Conservation (phyloP, 2,329 filamentous ascomycete genomes). For the Fusarium sp. region DNA sequence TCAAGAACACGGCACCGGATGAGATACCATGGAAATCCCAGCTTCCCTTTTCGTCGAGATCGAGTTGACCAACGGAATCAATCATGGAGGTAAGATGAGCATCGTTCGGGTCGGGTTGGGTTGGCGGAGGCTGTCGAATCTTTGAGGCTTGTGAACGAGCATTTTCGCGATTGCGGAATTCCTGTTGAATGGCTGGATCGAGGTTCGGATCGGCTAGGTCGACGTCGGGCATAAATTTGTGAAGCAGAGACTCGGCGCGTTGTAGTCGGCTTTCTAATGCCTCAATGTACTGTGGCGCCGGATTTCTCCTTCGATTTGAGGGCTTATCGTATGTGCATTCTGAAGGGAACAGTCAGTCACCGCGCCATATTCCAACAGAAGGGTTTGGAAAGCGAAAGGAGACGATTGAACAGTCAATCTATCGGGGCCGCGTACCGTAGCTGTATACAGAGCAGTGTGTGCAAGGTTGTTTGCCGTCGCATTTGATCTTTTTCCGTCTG, state of each 20-base stretch:
- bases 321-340: constrained; percentile 97
- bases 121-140: constrained; percentile 50
- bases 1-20: constrained; percentile 89
- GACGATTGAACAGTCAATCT: constrained; percentile 8
- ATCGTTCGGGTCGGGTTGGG: constrained; percentile 66
- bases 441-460: constrained; percentile 98
- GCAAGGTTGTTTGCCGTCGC: constrained; percentile 87
- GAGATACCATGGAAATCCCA: constrained; percentile 97
- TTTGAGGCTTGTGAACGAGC: constrained; percentile 59
- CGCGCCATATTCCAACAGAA: neutral
- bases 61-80: constrained; percentile 88
- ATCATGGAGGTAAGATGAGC: constrained; percentile 93
- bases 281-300: constrained; percentile 92
- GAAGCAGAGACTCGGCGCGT: constrained; percentile 83
- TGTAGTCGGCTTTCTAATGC: constrained; percentile 85
- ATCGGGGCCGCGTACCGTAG: constrained; percentile 76
- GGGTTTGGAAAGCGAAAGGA: constrained; percentile 1
- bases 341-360: constrained; percentile 53
- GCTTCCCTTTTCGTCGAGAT: constrained; percentile 89
- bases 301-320: constrained; percentile 89
- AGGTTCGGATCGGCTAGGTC: constrained; percentile 87
- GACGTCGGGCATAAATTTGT: constrained; percentile 83
- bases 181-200: constrained; percentile 80
- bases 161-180: constrained; percentile 68
- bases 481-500: constrained; percentile 88